phyloP scores from a whole-genome alignment of 352 stramenopile genomes.

The Phytophthora capsici region DNA sequence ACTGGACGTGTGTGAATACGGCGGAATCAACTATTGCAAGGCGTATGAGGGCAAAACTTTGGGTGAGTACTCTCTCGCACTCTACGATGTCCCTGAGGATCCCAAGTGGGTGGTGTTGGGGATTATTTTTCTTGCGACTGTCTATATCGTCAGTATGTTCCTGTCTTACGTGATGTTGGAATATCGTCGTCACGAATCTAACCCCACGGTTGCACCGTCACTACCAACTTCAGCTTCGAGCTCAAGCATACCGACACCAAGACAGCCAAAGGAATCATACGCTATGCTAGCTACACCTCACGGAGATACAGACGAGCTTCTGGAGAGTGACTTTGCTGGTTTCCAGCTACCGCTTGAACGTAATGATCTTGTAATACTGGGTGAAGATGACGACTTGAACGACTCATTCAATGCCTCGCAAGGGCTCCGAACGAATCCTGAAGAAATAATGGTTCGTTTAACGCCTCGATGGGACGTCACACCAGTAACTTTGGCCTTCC shows the following conservation, averaged over 20 bases:
- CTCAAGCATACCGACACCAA: slow-evolving; percentile 15
- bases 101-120: slow-evolving; percentile 43
- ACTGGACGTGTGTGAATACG: slow-evolving; percentile 43
- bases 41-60: slow-evolving; percentile 36
- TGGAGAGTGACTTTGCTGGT: slow-evolving; percentile 34
- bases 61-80: slow-evolving; percentile 43
- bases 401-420: slow-evolving; percentile 34
- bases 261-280: slow-evolving; percentile 40
- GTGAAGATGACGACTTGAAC: slow-evolving; percentile 10
- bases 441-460: slow-evolving; percentile 30
- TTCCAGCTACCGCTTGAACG: slow-evolving; percentile 8
- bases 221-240: slow-evolving; percentile 15
- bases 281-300: slow-evolving; percentile 43
- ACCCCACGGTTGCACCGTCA: slow-evolving; percentile 1
- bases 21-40: slow-evolving; percentile 51
- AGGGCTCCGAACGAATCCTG: slow-evolving; percentile 18
- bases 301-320: slow-evolving; percentile 30
- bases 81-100: slow-evolving; percentile 50
- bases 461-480: slow-evolving; percentile 35
- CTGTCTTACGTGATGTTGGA: slow-evolving; percentile 52
- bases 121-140: slow-evolving; percentile 37
- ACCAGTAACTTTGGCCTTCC: slow-evolving; percentile 53
- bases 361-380: slow-evolving; percentile 15
- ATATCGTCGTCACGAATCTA: slow-evolving; percentile 38
- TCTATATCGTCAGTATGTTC: slow-evolving; percentile 37